Evolutionary conservation across 345 rosid genomes (phyloP), one percentile per base, ranked within the genome.

Genomic region (Populus nigra): DNA sequence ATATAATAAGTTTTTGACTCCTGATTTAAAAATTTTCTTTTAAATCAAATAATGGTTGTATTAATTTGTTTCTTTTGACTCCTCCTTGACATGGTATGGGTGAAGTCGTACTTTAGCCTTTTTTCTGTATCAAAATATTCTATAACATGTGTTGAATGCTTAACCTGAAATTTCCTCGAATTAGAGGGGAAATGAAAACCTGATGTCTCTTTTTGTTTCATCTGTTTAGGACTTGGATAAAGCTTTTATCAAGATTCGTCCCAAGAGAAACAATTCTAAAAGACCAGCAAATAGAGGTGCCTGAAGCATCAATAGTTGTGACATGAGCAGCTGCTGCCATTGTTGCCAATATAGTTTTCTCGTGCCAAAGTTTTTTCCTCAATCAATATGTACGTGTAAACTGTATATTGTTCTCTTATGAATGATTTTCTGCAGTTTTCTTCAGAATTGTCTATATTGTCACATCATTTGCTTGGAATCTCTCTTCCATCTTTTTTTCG

Each of bases 231-330:
- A 89, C 68, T 80, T 91, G 62, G 83, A 72, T 45, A 88, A 86
- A 41, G 88, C 88, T 69, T 84, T 87, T 33, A 80, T 78, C 72
- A 91, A 91, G 84, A 82, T 88, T 71, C 89, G 88, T 9, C 90
- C 80, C 65, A 89, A 85, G 85, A 91, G 53, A 47, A 47, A 87
- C 74, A 91, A 91, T 85, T 88, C 92, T 35, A 89, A 89, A 75
- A 88, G 65, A 71, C 84, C 62, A 72, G 79, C 74, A 12, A 57
- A 71, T 61, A 45, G 47, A 31, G 73, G 15, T 62, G 72, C 77
- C 4, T 83, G 43, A 72, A 73, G 47, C 53, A 27, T 27, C 50
- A 71, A 69, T 20, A 49, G 39, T 12, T 12, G 59, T 23, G n/a
- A 11, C n/a, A 67, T 69, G 71, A 59, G 72, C 53, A 38, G 39